A percentile compares a stretch with the other conserved stretches of the same genome.
Evolutionary conservation across 352 stramenopile genomes (phyloP).

Genomic region (Phytophthora fragariae): DNA sequence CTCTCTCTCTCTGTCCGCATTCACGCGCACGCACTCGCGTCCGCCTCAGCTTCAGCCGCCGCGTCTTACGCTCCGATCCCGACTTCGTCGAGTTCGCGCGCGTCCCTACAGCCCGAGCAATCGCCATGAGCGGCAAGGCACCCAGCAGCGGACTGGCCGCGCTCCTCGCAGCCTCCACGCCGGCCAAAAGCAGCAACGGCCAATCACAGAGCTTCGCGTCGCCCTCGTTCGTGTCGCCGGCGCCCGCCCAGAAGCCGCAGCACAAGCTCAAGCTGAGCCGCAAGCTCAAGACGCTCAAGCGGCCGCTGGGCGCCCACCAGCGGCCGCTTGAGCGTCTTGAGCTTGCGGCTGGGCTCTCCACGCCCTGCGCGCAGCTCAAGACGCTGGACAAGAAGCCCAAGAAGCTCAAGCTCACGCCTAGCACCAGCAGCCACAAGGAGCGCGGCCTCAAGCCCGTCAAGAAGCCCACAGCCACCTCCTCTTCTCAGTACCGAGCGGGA

Average conservation of each 20-base stretch:
- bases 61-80: not conserved
- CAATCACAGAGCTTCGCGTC: constrained; percentile 26
- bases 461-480: constrained; percentile 9
- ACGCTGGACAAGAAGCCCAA: constrained; percentile 23
- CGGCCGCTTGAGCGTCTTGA: too few relatives aligned
- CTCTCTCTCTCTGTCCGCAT: too few relatives aligned
- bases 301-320: constrained; percentile 35
- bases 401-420: constrained; percentile 37
- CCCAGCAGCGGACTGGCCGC: too few relatives aligned
- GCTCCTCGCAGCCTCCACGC: too few relatives aligned
- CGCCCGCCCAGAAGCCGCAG: constrained; percentile 35
- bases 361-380: constrained; percentile 14
- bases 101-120: constrained; percentile 16
- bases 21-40: not conserved
- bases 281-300: constrained; percentile 52
- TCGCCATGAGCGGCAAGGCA: constrained; percentile 19
- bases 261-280: constrained; percentile 51
- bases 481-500: not conserved
- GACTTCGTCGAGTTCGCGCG: not conserved
- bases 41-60: not conserved
- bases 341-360: constrained; percentile 23
- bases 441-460: constrained; percentile 17
- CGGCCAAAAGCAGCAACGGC: too few relatives aligned
- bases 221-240: constrained; percentile 56
- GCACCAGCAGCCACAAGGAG: constrained; percentile 8